A percentile compares a stretch with the other conserved stretches of the same genome.
These are phyloP conservation scores for Incumbomyces lentus DNA, from an alignment of 2,329 filamentous ascomycete species.

Conservation along the genomic window DNA sequence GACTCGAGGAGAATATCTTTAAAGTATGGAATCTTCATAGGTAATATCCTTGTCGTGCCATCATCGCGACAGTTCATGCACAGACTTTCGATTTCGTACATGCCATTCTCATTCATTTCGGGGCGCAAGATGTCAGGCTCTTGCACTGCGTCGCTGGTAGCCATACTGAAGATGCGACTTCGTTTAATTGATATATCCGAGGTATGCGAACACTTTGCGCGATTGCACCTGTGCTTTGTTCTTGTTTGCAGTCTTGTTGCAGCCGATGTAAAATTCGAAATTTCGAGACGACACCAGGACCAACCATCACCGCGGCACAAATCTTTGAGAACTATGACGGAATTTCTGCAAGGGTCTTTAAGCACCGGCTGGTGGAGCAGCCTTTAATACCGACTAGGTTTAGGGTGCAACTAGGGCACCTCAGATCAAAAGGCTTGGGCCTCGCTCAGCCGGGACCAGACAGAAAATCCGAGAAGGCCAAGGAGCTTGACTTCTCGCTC, in stretches of 20 bases:
- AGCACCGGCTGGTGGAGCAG: too few relatives aligned
- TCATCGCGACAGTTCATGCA: slow-evolving; percentile 81
- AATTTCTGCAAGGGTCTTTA: background rate
- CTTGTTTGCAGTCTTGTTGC: too few relatives aligned
- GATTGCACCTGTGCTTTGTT: too few relatives aligned
- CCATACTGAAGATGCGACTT: background rate
- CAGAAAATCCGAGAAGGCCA: slow-evolving; percentile 21
- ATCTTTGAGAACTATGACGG: slow-evolving; percentile 8
- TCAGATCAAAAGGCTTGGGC: slow-evolving; percentile 1
- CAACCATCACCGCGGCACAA: slow-evolving; percentile 7
- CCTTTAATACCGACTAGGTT: too few relatives aligned
- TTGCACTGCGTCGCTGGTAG: slow-evolving; percentile 11
- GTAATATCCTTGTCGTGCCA: slow-evolving; percentile 73
- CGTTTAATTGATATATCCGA: too few relatives aligned
- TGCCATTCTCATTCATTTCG: slow-evolving; percentile 22
- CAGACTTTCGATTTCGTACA: slow-evolving; percentile 52
- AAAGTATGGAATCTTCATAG: slow-evolving; percentile 93
- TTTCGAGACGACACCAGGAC: too few relatives aligned
- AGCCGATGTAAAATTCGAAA: too few relatives aligned
- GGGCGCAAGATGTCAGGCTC: slow-evolving; percentile 8
- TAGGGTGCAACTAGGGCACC: too few relatives aligned
- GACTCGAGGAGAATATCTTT: slow-evolving; percentile 97
- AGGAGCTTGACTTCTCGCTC: slow-evolving; percentile 2
- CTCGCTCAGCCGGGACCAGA: slow-evolving; percentile 8
- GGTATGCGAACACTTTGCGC: too few relatives aligned